Evolutionary conservation across 2,329 filamentous ascomycete genomes (phyloP).

Genomic region (Cladophialophora chaetospira): DNA sequence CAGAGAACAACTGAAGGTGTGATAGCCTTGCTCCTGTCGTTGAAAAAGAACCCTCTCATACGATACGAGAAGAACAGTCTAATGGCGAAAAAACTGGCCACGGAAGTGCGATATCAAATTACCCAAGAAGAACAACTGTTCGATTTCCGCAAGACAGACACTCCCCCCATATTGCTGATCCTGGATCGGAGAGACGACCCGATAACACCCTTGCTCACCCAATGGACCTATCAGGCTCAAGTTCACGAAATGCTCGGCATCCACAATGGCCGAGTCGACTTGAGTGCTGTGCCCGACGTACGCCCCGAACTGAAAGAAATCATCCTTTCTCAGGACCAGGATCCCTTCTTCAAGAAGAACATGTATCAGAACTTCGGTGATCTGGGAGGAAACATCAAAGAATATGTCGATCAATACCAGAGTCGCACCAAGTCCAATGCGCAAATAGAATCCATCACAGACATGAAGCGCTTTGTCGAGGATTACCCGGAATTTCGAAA

Average conservation of each 20-base stretch:
- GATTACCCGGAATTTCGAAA: constrained; percentile 98
- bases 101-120: constrained; percentile 87
- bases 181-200: constrained; percentile 92
- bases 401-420: constrained; percentile 98
- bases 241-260: constrained; percentile 95
- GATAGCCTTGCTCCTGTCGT: constrained; percentile 76
- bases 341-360: constrained; percentile 98
- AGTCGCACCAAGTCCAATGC: constrained; percentile 95
- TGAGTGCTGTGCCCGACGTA: constrained; percentile 80
- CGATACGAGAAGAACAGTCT: constrained; percentile 90
- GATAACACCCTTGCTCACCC: constrained; percentile 87
- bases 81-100: constrained; percentile 87
- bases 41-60: constrained; percentile 97
- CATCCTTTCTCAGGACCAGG: constrained; percentile 92
- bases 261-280: constrained; percentile 85
- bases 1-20: constrained; percentile 85
- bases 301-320: constrained; percentile 89
- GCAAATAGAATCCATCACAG: constrained; percentile 93
- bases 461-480: constrained; percentile 99
- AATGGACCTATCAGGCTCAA: constrained; percentile 99
- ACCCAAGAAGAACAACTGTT: constrained; percentile 96
- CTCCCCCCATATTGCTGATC: constrained; percentile 86
- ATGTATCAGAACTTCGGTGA: constrained; percentile 99
- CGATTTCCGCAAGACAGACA: constrained; percentile 93
- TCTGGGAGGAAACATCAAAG: constrained; percentile 92